phyloP scores from a whole-genome alignment of 148 eudicot species.

The Linanthus parryae region DNA sequence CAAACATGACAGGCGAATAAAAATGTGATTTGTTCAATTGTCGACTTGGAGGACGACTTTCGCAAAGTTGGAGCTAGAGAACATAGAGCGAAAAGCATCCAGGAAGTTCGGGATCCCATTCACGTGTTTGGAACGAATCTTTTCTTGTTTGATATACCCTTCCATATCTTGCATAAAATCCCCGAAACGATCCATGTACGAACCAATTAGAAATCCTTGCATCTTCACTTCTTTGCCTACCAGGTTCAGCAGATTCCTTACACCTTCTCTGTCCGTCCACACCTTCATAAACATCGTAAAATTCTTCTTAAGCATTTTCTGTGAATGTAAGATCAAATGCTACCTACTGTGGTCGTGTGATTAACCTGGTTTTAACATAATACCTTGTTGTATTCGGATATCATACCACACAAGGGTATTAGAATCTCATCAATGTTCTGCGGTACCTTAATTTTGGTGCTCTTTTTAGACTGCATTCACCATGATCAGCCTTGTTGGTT shows the following conservation, averaged over 20 bases:
- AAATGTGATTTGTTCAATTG: no score
- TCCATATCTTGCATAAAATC: constrained; percentile 27
- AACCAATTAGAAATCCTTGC: constrained; percentile 22
- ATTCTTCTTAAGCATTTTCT: no score
- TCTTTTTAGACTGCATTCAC: no score
- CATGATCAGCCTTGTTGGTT: no score
- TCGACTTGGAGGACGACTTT: constrained; percentile 32
- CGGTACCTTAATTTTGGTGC: no score
- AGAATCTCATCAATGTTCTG: no score
- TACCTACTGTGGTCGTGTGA: not conserved
- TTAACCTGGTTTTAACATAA: not conserved
- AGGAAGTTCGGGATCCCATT: constrained; percentile 25
- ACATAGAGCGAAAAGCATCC: constrained; percentile 23
- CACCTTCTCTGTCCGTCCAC: constrained; percentile 32
- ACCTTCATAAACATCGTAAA: not conserved
- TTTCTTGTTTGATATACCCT: constrained; percentile 20
- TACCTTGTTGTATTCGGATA: constrained; percentile 29
- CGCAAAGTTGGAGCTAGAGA: constrained; percentile 28
- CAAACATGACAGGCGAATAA: no score
- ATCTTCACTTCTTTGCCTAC: constrained; percentile 35
- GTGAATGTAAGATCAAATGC: not conserved
- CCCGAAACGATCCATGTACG: constrained; percentile 10
- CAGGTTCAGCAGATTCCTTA: no score
- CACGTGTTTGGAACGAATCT: constrained; percentile 19
- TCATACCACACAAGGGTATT: constrained; percentile 36